Evolutionary conservation across 352 stramenopile genomes (phyloP).

Genomic region (Globisporangium viniferum): DNA sequence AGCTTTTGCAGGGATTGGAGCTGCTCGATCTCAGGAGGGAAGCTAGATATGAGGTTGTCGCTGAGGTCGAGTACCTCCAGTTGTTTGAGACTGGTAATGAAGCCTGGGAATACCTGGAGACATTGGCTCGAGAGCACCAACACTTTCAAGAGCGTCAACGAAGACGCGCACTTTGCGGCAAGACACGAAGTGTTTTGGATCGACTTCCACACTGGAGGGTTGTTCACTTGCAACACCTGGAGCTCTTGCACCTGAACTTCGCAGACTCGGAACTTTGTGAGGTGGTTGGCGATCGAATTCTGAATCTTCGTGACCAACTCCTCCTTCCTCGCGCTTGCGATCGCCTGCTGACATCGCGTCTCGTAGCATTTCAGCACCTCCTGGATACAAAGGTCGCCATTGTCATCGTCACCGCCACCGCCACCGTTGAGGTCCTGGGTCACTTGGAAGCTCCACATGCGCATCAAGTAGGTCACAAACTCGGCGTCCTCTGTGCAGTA

Average conservation of each 20-base stretch:
- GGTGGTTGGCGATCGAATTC: conserved; percentile 15
- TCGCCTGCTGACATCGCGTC: conserved; percentile 22
- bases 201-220: not conserved
- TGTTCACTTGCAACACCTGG: conserved; percentile 21
- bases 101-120: conserved; percentile 22
- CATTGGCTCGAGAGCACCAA: conserved; percentile 21
- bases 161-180: conserved; percentile 3
- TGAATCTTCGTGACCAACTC: conserved; percentile 42
- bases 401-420: not conserved
- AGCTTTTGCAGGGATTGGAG: conserved; percentile 19
- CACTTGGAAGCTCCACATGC: conserved; percentile 52
- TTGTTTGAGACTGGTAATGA: conserved; percentile 16
- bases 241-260: conserved; percentile 3
- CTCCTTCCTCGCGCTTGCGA: conserved; percentile 18
- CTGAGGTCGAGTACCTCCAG: conserved; percentile 34
- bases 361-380: conserved; percentile 31
- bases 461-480: conserved; percentile 60
- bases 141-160: conserved; percentile 10
- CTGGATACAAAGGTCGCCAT: conserved; percentile 2
- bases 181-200: conserved; percentile 6
- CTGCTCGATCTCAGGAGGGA: conserved; percentile 18
- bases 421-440: not conserved
- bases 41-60: conserved; percentile 25
- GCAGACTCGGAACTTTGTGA: not conserved
- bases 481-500: conserved; percentile 50